Percentiles rank a stretch among this genome's conserved stretches.
Evolutionary conservation across 257 asterid species (phyloP).

Genomic region (Nicotiana knightiana): DNA sequence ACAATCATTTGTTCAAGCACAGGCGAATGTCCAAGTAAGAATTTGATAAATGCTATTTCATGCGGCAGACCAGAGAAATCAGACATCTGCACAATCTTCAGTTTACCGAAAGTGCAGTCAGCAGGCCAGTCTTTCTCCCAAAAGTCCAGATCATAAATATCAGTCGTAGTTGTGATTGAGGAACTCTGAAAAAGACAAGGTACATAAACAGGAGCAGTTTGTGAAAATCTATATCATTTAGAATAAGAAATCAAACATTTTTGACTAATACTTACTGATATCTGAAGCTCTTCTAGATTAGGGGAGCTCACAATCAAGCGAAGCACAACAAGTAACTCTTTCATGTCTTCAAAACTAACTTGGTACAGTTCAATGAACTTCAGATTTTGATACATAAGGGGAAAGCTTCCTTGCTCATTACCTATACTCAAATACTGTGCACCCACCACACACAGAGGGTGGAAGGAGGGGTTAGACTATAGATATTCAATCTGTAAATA

Average conservation of each 20-base stretch:
- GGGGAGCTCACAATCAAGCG: slow-evolving; percentile 72
- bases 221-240: neutral
- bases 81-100: slow-evolving; percentile 53
- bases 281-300: slow-evolving; percentile 54
- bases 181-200: slow-evolving; percentile 41
- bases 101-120: slow-evolving; percentile 26
- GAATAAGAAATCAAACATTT: neutral
- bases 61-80: slow-evolving; percentile 50
- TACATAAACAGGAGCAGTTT: neutral
- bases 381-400: slow-evolving; percentile 40
- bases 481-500: neutral
- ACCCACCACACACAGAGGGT: neutral
- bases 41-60: slow-evolving; percentile 68
- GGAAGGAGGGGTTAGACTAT: neutral
- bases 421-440: slow-evolving; percentile 69
- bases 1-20: slow-evolving; percentile 54
- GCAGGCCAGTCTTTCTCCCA: slow-evolving; percentile 37
- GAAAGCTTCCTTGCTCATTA: slow-evolving; percentile 31
- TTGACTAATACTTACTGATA: slow-evolving; percentile 49
- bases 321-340: slow-evolving; percentile 67
- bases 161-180: slow-evolving; percentile 28
- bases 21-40: slow-evolving; percentile 64
- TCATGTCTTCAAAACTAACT: slow-evolving; percentile 73
- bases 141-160: slow-evolving; percentile 31
- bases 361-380: slow-evolving; percentile 71